Evolutionary conservation across 805 yeast species (phyloP), one percentile per base, ranked within the genome.

Genomic region (Kluyveromyces lactis): DNA sequence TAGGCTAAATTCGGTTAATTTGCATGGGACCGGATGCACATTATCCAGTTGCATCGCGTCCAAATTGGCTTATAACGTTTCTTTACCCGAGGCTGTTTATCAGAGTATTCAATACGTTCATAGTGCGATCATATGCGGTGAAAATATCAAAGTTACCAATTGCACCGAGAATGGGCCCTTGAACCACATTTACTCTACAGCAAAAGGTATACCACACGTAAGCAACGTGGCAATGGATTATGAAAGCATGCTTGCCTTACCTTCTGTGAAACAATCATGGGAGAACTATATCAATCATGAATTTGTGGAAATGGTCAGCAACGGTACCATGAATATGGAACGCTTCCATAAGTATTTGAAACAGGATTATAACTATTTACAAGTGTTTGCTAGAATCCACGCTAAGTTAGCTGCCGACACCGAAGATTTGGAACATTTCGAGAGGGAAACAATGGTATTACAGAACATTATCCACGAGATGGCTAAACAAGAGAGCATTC

Each of bases 11-110:
- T 66, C 86, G 0, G 57, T 60, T 2, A 74, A 80, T 51, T 77
- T 85, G 1, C 96, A 87, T 57, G 96, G 96, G 10, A 85, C 95
- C 3, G 96, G 96, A 1, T 87, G 96, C 60, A 83, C 95, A 0
- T 66, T 87, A 37, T 77, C 94, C 0, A 79, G 95, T 0, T 71
- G 95, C 0, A 80, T 87, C 45, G 79, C 92, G 0, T 77, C 92
- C 2, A 76, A 82, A 48, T 49, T 86, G 18, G 89, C 95, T 3
- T 67, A 67, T 26, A 80, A 79, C 0, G 47, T 53, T 26, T 26
- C 64, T 0, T 51, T 84, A 7, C 46, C 49, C 2, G 67, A 66
- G 2, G 66, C 95, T 0, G 72, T 83, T 6, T 67, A 67, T 7
- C 62, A 69, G 16, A 75, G 81, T 0, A 72, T 85, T 35, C 72